These are phyloP conservation scores for Penicillium desertorum DNA, from an alignment of 495 filamentous ascomycete species.

Conservation along the genomic window DNA sequence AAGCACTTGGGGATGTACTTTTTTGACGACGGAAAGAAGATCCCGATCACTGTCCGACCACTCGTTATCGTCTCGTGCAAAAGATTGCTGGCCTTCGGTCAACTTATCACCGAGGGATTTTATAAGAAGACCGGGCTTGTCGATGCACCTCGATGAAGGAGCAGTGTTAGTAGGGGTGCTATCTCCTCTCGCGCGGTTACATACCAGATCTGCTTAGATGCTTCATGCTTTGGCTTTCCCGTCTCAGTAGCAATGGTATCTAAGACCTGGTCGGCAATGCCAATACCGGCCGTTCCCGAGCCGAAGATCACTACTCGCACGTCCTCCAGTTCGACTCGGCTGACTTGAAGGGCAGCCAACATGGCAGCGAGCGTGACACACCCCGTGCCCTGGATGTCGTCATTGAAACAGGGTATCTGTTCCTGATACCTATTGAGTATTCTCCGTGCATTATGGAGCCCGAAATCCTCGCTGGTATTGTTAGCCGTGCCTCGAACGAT, in stretches of 20 bases:
- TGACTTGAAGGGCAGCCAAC: slow-evolving; percentile 68
- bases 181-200: not conserved
- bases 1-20: slow-evolving; percentile 76
- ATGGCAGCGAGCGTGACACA: slow-evolving; percentile 84
- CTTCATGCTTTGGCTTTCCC: slow-evolving; percentile 68
- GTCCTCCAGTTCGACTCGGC: slow-evolving; percentile 63
- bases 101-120: slow-evolving; percentile 59
- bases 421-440: slow-evolving; percentile 73
- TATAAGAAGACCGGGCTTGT: slow-evolving; percentile 77
- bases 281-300: slow-evolving; percentile 80
- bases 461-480: slow-evolving; percentile 55
- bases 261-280: slow-evolving; percentile 79
- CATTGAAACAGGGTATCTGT: slow-evolving; percentile 81
- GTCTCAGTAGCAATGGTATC: slow-evolving; percentile 73
- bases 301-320: slow-evolving; percentile 74
- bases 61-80: slow-evolving; percentile 62
- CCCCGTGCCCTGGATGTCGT: slow-evolving; percentile 89
- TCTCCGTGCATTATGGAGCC: slow-evolving; percentile 56
- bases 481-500: slow-evolving; percentile 1
- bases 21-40: slow-evolving; percentile 64
- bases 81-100: slow-evolving; percentile 64
- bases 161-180: not conserved
- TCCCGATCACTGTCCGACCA: slow-evolving; percentile 60
- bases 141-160: slow-evolving; percentile 63
- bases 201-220: slow-evolving; percentile 78